Conservation (phyloP, 108 stramenopile species). For the Aureococcus anophagefferens region DNA sequence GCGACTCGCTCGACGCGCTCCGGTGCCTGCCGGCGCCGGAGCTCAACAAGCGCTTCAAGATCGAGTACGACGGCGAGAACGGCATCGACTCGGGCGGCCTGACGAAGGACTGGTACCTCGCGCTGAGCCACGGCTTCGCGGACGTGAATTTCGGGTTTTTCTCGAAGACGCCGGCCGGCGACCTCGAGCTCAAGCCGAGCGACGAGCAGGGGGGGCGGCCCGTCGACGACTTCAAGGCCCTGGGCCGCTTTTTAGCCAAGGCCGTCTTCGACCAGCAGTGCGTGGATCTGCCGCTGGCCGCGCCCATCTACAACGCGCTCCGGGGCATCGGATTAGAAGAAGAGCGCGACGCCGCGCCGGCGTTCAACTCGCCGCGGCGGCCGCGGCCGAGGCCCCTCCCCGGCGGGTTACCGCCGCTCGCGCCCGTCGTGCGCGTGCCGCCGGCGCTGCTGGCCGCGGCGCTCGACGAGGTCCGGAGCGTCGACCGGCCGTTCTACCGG, state of each 20-base stretch:
- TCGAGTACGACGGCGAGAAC: conserved; percentile 15
- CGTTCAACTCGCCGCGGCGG: no score
- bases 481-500: not conserved
- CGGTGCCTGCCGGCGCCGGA: not conserved
- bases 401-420: no score
- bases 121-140: not conserved
- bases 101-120: conserved; percentile 22
- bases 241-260: conserved; percentile 7
- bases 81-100: conserved; percentile 24
- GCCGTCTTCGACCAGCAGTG: conserved; percentile 5
- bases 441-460: not conserved
- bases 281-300: not conserved
- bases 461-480: not conserved
- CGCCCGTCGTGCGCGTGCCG: no score
- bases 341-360: no score
- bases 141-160: not conserved
- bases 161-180: not conserved
- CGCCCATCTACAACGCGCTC: not conserved
- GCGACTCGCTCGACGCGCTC: conserved; percentile 6
- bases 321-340: not conserved
- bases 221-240: not conserved
- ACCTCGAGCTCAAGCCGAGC: not conserved
- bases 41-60: conserved; percentile 2
- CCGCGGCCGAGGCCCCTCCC: no score
- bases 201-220: not conserved